Evolutionary conservation across 495 filamentous ascomycete species (phyloP).

Genomic region (Daldinia childiae): DNA sequence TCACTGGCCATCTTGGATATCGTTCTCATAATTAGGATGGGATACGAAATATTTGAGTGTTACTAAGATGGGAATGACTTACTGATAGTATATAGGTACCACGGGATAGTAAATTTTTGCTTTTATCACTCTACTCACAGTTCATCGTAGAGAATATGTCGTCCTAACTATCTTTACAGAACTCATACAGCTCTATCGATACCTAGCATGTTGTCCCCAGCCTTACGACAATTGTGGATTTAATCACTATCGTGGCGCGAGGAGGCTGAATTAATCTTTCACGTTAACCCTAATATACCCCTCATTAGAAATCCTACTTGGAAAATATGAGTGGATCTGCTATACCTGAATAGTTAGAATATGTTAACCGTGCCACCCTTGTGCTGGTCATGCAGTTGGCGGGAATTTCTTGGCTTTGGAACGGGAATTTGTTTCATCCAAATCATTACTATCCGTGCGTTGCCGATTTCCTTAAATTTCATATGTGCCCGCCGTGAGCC

Average conservation of each 20-base stretch:
- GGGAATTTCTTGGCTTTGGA: constrained; percentile 24
- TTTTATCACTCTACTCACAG: no score
- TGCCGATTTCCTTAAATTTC: constrained; percentile 1
- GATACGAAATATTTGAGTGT: no score
- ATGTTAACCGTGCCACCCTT: constrained; percentile 20
- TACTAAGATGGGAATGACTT: no score
- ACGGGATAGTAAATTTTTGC: no score
- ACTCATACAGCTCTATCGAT: no score
- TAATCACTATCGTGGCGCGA: not conserved
- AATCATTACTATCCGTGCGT: constrained; percentile 19
- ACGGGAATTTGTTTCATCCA: constrained; percentile 39
- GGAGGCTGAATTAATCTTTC: not conserved
- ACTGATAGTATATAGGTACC: no score
- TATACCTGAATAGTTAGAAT: not conserved
- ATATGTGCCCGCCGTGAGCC: constrained; percentile 6
- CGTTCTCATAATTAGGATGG: no score
- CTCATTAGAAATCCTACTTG: not conserved
- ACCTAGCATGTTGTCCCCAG: no score
- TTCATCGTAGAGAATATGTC: no score
- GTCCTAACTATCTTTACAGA: no score
- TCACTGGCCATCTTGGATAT: no score
- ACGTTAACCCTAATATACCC: not conserved
- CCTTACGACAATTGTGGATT: not conserved
- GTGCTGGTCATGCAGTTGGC: constrained; percentile 32
- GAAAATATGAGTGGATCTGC: not conserved